Percentiles rank a stretch among this genome's conserved stretches.
Evolutionary conservation across 2,329 filamentous ascomycete species (phyloP).

Genomic region (Podosphaera aphanis): DNA sequence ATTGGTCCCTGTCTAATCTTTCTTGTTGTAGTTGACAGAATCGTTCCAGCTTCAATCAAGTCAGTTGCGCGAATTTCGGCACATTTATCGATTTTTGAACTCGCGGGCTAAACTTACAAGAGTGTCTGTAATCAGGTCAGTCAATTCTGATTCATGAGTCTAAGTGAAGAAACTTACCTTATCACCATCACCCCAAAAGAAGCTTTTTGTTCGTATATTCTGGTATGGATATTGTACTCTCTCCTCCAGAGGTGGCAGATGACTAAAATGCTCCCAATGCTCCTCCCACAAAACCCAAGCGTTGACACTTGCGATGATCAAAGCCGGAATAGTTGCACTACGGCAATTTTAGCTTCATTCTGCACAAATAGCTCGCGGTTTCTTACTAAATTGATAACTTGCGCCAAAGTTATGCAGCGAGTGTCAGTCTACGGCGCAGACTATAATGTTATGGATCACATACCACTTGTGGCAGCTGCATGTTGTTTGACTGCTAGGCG

Average conservation of each 20-base stretch:
- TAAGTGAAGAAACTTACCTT: conserved; percentile 35
- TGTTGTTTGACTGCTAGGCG: conserved; percentile 77
- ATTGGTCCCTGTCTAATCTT: conserved; percentile 7
- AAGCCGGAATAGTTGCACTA: conserved; percentile 51
- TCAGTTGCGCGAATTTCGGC: conserved; percentile 4
- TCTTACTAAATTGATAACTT: conserved; percentile 90
- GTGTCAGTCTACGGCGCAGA: neutral
- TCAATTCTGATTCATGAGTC: conserved; percentile 4
- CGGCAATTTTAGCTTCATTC: neutral
- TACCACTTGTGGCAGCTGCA: conserved; percentile 63
- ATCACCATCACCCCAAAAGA: conserved; percentile 81
- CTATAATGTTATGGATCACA: conserved; percentile 18
- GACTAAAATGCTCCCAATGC: conserved; percentile 89
- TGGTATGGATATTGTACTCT: conserved; percentile 85
- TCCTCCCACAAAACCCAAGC: conserved; percentile 80
- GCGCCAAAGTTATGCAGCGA: conserved; percentile 57
- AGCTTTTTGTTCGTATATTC: conserved; percentile 96
- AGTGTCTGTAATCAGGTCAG: conserved; percentile 25
- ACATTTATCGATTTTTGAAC: neutral
- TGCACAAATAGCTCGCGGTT: neutral
- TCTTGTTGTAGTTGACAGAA: conserved; percentile 85
- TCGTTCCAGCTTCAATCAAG: conserved; percentile 59
- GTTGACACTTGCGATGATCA: conserved; percentile 53
- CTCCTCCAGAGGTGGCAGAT: conserved; percentile 74
- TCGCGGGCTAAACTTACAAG: conserved; percentile 28